Percentiles rank a stretch among this genome's conserved stretches.
Conservation (phyloP, 202 grass and related monocot species). For the Setaria viridis region DNA sequence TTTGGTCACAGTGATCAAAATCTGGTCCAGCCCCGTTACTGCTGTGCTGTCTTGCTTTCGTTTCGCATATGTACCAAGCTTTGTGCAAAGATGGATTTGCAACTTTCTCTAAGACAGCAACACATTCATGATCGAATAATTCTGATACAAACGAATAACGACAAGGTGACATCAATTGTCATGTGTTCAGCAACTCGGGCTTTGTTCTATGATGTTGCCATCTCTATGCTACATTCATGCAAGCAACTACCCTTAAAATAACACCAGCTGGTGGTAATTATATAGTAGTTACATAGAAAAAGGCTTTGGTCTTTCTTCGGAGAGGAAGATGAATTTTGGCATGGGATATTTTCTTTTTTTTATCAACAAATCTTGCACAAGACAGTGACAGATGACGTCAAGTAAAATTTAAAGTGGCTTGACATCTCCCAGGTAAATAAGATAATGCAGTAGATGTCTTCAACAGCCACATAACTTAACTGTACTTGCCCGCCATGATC, state of each 20-base stretch:
- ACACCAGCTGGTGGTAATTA: too few species aligned
- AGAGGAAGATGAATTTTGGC: not conserved
- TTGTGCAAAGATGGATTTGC: not conserved
- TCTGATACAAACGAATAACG: conserved; percentile 5
- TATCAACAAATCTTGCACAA: not conserved
- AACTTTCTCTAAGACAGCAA: conserved; percentile 2
- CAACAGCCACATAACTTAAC: not conserved
- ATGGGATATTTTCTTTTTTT: not conserved
- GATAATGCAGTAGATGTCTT: not conserved
- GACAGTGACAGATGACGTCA: not conserved
- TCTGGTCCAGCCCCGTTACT: not conserved
- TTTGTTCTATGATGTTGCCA: not conserved
- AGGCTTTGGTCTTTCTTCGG: not conserved
- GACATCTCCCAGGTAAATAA: not conserved
- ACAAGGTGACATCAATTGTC: conserved; percentile 18
- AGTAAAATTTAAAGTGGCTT: not conserved
- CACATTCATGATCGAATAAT: not conserved
- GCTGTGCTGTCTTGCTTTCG: not conserved
- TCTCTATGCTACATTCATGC: not conserved
- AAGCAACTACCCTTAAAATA: not conserved
- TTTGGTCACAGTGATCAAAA: conserved; percentile 6
- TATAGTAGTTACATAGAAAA: not conserved
- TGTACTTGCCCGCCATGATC: not conserved
- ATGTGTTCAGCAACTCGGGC: not conserved
- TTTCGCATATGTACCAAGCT: not conserved